Conservation (phyloP, 2,329 filamentous ascomycete genomes). For the Paraphaeosphaeria minitans region DNA sequence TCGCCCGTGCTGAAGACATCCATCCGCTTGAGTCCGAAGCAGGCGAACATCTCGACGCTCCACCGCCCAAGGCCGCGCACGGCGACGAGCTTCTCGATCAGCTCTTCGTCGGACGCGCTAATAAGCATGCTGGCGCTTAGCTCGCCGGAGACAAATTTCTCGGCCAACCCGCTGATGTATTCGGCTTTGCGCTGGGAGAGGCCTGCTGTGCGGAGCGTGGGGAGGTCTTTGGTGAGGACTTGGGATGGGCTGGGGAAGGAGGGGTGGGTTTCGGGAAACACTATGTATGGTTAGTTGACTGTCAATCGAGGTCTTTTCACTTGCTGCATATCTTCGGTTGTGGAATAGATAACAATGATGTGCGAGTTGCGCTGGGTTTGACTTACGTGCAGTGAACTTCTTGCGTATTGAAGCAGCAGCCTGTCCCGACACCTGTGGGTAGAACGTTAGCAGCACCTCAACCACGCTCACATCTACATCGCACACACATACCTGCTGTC, state of each 20-base stretch:
- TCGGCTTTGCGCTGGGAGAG: slow-evolving; percentile 95
- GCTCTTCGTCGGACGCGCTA: slow-evolving; percentile 80
- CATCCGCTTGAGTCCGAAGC: slow-evolving; percentile 90
- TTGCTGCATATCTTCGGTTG: neutral
- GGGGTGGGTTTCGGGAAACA: slow-evolving; percentile 58
- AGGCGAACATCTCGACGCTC: slow-evolving; percentile 92
- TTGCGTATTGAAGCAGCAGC: slow-evolving; percentile 88
- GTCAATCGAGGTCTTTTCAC: neutral
- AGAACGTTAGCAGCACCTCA: neutral
- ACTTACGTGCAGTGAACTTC: slow-evolving; percentile 68
- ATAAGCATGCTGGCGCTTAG: slow-evolving; percentile 77
- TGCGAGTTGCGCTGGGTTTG: neutral
- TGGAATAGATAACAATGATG: neutral
- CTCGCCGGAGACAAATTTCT: slow-evolving; percentile 77
- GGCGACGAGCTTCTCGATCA: slow-evolving; percentile 80
- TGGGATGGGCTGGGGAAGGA: slow-evolving; percentile 77
- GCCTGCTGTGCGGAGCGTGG: slow-evolving; percentile 80
- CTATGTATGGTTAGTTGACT: slow-evolving; percentile 1
- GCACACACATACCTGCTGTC: slow-evolving; percentile 69
- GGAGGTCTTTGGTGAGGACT: slow-evolving; percentile 63
- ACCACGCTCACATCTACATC: neutral
- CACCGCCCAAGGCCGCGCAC: slow-evolving; percentile 87
- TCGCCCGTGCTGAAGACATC: slow-evolving; percentile 94
- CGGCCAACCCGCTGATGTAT: slow-evolving; percentile 84
- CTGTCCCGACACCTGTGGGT: slow-evolving; percentile 74